These are phyloP conservation scores for Fusarium anguioides DNA, from an alignment of 2,329 filamentous ascomycete species.

Conservation along the genomic window DNA sequence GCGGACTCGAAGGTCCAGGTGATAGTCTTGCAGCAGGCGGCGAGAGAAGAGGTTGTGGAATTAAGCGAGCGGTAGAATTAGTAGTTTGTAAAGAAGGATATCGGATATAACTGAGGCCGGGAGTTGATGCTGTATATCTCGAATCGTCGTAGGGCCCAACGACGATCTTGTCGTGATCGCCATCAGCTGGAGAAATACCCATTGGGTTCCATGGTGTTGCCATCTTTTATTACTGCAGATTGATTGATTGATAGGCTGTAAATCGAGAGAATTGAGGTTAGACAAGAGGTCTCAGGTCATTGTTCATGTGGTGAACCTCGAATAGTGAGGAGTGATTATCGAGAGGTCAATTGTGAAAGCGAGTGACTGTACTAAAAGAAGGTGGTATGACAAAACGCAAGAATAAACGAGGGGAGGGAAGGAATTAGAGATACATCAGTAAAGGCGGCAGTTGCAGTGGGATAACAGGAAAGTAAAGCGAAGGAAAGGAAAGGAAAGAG, in stretches of 20 bases:
- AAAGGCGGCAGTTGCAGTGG: background rate
- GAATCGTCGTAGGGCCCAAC: slow-evolving; percentile 31
- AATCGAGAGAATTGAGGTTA: background rate
- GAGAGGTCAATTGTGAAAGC: background rate
- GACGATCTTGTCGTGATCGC: slow-evolving; percentile 27
- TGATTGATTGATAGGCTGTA: background rate
- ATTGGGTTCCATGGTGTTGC: slow-evolving; percentile 35
- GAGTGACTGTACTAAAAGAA: slow-evolving; percentile 2
- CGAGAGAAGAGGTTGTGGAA: slow-evolving; percentile 38
- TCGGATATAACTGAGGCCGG: slow-evolving; percentile 33
- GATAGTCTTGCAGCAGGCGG: slow-evolving; percentile 35
- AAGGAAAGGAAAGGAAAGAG: slow-evolving; percentile 8
- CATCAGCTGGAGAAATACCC: slow-evolving; percentile 22
- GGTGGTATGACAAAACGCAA: background rate
- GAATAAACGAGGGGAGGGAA: background rate
- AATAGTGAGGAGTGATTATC: background rate
- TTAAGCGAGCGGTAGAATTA: slow-evolving; percentile 34
- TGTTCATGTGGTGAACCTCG: background rate
- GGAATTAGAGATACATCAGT: background rate
- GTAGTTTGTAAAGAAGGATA: slow-evolving; percentile 39
- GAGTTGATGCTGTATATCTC: slow-evolving; percentile 30
- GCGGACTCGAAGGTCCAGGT: slow-evolving; percentile 33
- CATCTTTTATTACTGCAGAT: slow-evolving; percentile 27
- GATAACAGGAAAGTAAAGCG: background rate
- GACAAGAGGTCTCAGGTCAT: slow-evolving; percentile 20